A percentile compares a stretch with the other conserved stretches of the same genome.
These are phyloP conservation scores for Xylaria sp. DNA, from an alignment of 2,329 filamentous ascomycete species.

Conservation along the genomic window DNA sequence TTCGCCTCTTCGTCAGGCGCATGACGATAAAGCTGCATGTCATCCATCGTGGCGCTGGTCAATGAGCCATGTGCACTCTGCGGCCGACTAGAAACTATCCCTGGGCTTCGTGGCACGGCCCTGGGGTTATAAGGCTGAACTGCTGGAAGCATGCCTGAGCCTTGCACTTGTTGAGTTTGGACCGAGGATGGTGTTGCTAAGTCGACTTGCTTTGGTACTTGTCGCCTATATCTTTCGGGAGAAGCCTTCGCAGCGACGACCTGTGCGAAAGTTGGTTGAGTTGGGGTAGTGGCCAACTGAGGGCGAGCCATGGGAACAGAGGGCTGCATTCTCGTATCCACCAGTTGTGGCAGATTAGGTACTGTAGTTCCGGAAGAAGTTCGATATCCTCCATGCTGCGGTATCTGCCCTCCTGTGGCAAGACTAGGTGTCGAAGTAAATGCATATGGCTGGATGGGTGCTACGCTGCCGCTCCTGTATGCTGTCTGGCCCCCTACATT, in stretches of 20 bases:
- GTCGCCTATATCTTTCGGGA: constrained; percentile 83
- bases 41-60: constrained; percentile 65
- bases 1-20: constrained; percentile 70
- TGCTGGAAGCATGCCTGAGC: constrained; percentile 58
- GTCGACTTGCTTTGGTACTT: constrained; percentile 61
- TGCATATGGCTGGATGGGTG: constrained; percentile 76
- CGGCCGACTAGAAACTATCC: constrained; percentile 52
- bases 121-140: constrained; percentile 61
- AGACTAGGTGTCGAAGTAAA: constrained; percentile 75
- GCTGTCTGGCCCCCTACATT: constrained; percentile 49
- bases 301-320: constrained; percentile 48
- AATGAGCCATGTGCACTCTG: constrained; percentile 57
- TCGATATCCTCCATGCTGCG: constrained; percentile 55
- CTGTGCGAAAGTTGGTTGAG: constrained; percentile 60
- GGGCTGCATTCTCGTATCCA: constrained; percentile 49
- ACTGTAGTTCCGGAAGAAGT: constrained; percentile 53
- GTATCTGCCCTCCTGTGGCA: constrained; percentile 59
- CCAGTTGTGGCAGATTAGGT: constrained; percentile 49
- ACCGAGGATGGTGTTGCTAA: constrained; percentile 44
- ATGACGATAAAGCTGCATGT: constrained; percentile 67
- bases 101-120: constrained; percentile 42
- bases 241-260: constrained; percentile 69
- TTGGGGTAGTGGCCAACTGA: constrained; percentile 49
- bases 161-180: constrained; percentile 41
- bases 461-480: constrained; percentile 60